Evolutionary conservation across 331 rosid genomes (phyloP), one percentile per base, ranked within the genome.

Genomic region (Cydonia oblonga): DNA sequence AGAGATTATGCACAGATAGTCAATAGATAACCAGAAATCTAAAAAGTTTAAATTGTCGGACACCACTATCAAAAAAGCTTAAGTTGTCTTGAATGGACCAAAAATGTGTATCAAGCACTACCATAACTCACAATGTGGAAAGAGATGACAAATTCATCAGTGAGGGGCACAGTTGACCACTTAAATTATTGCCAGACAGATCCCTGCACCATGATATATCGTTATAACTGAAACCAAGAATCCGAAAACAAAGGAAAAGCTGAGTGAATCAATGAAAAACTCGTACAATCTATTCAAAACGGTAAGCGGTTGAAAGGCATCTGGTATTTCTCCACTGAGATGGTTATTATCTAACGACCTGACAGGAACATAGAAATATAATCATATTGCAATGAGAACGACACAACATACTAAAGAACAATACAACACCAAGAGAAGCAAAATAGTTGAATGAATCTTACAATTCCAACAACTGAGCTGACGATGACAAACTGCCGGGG

Each of bases 121-220:
- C 10, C 13, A 66, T 13, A 60, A 73, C 96, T 81, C 84, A 91
- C 97, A 91, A 68, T 70, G 84, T 72, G 71, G 85, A 78, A 74
- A 91, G 84, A 74, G 91, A 78, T 19, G 85, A 79, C 85, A 91
- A 78, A 83, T 76, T 85, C 44, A 85, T 86, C 40, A 84, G 19
- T 22, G 97, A 91, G 16, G 88, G 81, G 80, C 90, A 89, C 73
- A 91, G 76, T 60, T 60, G 96, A 75, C 97, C 92, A 32, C 78
- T 89, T 79, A 91, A 83, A 73, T 84, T 87, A 84, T 91, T 91
- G 28, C 59, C 40, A 5, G 92, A 88, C 68, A 91, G 52, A 69
- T 87, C 90, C 85, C 97, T 88, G 82, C 76, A 78, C 15, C 72
- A 44, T 28, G 68, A 60, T 38, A 64, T 33, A 62, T 25, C 28